Evolutionary conservation across 2,329 filamentous ascomycete genomes (phyloP).

Genomic region (Trichoderma semiorbis): DNA sequence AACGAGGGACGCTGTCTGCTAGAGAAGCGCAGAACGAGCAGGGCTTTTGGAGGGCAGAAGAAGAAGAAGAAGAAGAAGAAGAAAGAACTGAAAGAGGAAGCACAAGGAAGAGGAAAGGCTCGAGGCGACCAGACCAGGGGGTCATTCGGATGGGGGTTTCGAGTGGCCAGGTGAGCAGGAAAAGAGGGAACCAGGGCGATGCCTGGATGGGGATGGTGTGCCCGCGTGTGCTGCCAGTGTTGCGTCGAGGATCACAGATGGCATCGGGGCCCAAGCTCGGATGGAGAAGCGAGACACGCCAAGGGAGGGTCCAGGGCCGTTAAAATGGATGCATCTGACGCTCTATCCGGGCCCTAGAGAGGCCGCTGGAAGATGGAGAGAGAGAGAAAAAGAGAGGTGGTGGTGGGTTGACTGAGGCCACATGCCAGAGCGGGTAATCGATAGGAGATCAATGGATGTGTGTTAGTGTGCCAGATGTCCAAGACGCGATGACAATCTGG

Average conservation of each 20-base stretch:
- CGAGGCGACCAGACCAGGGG: neutral
- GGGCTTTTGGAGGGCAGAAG: neutral
- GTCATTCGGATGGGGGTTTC: slow-evolving; percentile 9
- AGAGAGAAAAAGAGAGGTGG: neutral
- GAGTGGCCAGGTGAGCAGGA: slow-evolving; percentile 12
- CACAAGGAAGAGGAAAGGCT: slow-evolving; percentile 11
- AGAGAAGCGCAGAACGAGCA: slow-evolving; percentile 12
- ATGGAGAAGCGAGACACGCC: slow-evolving; percentile 16
- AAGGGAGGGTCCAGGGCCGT: slow-evolving; percentile 4
- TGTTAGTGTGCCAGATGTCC: neutral
- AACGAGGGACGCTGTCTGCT: slow-evolving; percentile 19
- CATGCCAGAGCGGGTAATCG: neutral
- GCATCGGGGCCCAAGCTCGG: slow-evolving; percentile 17
- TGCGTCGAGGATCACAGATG: slow-evolving; percentile 18
- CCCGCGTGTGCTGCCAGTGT: slow-evolving; percentile 5
- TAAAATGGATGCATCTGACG: neutral
- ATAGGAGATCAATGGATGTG: neutral
- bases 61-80: neutral
- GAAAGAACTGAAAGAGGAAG: neutral
- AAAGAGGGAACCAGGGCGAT: slow-evolving; percentile 14
- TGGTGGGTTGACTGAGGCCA: neutral
- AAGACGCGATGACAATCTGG: neutral
- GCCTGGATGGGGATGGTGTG: slow-evolving; percentile 18
- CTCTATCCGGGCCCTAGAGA: neutral
- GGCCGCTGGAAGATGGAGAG: neutral